Evolutionary conservation across 306 rosid species (phyloP).

Genomic region (Dalbergia oliveri): DNA sequence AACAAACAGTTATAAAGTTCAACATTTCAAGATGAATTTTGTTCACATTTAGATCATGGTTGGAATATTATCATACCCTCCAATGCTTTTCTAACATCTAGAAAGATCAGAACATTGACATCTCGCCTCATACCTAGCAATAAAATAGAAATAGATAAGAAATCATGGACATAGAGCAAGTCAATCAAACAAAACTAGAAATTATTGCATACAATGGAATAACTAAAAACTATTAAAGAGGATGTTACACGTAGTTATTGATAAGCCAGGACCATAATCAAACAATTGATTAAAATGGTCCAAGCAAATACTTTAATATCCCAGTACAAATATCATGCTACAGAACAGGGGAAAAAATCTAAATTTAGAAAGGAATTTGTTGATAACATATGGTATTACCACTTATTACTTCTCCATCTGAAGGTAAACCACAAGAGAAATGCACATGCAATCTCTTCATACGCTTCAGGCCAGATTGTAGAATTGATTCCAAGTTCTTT

Average conservation of each 20-base stretch:
- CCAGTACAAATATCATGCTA: not conserved
- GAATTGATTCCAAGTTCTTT: slow-evolving; percentile 79
- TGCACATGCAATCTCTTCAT: slow-evolving; percentile 95
- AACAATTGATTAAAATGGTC: not conserved
- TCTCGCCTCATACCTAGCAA: slow-evolving; percentile 82
- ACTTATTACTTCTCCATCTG: slow-evolving; percentile 91
- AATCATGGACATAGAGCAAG: slow-evolving; percentile 7
- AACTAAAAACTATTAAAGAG: not conserved
- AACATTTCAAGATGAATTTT: slow-evolving; percentile 24
- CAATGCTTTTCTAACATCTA: slow-evolving; percentile 78
- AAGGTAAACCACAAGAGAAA: slow-evolving; percentile 88
- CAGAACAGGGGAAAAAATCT: not conserved
- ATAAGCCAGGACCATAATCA: not conserved
- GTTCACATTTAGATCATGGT: slow-evolving; percentile 4
- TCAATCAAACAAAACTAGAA: not conserved
- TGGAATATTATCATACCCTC: slow-evolving; percentile 61
- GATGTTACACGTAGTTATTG: not conserved
- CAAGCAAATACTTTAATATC: not conserved
- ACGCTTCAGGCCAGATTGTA: slow-evolving; percentile 81
- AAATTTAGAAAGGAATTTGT: not conserved
- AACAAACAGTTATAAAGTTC: not conserved
- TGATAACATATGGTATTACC: slow-evolving; percentile 59
- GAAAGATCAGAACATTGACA: slow-evolving; percentile 78
- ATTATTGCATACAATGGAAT: slow-evolving; percentile 1
- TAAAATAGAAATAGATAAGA: not conserved